These are phyloP conservation scores for Leccinum arenicola DNA, from an alignment of 768 basidiomycete genomes.

Conservation along the genomic window DNA sequence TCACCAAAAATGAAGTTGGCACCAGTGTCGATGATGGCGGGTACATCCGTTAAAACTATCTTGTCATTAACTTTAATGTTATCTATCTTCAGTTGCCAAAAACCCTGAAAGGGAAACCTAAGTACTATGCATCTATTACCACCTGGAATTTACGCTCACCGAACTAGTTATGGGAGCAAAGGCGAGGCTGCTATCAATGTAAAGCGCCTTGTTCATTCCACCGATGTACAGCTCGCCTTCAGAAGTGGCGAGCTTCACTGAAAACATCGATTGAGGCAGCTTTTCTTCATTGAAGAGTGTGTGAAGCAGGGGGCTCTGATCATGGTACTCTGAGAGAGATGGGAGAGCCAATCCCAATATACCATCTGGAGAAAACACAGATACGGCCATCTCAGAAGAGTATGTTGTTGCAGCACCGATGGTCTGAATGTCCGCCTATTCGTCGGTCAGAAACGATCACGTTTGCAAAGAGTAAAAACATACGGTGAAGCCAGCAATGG, in stretches of 20 bases:
- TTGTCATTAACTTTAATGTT: constrained; percentile 1
- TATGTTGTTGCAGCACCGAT: constrained; percentile 8
- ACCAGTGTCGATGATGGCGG: no score
- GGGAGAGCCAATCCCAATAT: constrained; percentile 29
- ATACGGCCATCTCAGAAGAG: not conserved
- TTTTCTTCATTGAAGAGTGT: constrained; percentile 12
- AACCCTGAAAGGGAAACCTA: not conserved
- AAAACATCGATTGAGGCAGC: no score
- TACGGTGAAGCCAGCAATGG: no score
- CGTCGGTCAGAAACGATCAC: not conserved
- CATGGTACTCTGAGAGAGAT: constrained; percentile 22
- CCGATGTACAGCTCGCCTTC: no score
- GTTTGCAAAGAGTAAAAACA: not conserved
- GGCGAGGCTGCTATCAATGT: no score
- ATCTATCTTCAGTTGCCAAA: not conserved
- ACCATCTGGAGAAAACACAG: constrained; percentile 6
- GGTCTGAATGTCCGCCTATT: constrained; percentile 11
- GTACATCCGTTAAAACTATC: not conserved
- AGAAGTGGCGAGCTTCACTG: no score
- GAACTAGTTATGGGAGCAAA: no score
- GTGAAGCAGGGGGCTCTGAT: constrained; percentile 26
- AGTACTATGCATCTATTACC: no score
- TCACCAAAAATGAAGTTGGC: no score
- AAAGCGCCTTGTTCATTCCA: no score
- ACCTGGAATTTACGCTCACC: no score